These are phyloP conservation scores for Leishmania arabica DNA, from an alignment of 208 protist genomes.

Conservation along the genomic window DNA sequence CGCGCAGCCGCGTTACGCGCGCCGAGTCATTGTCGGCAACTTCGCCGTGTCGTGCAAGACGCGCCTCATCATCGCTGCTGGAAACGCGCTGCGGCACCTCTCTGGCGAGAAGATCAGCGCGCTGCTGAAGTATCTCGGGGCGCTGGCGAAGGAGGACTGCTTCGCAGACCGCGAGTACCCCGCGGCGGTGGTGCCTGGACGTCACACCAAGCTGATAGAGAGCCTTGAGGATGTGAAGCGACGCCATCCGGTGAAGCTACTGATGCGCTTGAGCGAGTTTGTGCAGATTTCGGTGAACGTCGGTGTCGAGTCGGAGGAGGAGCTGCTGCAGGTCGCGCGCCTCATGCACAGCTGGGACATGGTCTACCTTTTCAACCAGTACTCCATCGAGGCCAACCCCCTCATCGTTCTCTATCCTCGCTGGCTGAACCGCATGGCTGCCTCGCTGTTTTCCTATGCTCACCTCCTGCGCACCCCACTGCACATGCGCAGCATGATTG, in stretches of 20 bases:
- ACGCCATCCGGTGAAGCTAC: slow-evolving; percentile 61
- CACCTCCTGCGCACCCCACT: slow-evolving; percentile 84
- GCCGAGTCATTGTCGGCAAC: slow-evolving; percentile 66
- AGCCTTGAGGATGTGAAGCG: slow-evolving; percentile 62
- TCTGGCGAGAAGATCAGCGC: slow-evolving; percentile 69
- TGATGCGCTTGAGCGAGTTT: slow-evolving; percentile 78
- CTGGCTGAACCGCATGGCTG: slow-evolving; percentile 84
- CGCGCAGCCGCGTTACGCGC: slow-evolving; percentile 24
- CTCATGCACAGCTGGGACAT: slow-evolving; percentile 89
- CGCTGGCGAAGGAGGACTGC: slow-evolving; percentile 67
- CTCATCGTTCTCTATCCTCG: slow-evolving; percentile 77
- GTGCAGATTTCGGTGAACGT: slow-evolving; percentile 66
- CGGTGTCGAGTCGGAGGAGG: slow-evolving; percentile 73
- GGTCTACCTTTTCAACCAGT: slow-evolving; percentile 78
- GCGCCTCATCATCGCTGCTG: slow-evolving; percentile 74
- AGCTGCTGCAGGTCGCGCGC: slow-evolving; percentile 72
- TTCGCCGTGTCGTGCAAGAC: slow-evolving; percentile 91
- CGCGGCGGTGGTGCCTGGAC: slow-evolving; percentile 67
- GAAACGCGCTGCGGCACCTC: slow-evolving; percentile 48
- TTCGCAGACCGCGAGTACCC: slow-evolving; percentile 72
- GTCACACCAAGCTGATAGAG: slow-evolving; percentile 68
- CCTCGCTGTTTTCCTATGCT: slow-evolving; percentile 83
- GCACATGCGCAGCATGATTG: slow-evolving; percentile 85
- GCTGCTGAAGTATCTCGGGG: slow-evolving; percentile 67
- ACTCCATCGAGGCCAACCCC: slow-evolving; percentile 65